These are phyloP conservation scores for Aspergillus baeticus DNA, from an alignment of 495 filamentous ascomycete genomes.

Conservation along the genomic window DNA sequence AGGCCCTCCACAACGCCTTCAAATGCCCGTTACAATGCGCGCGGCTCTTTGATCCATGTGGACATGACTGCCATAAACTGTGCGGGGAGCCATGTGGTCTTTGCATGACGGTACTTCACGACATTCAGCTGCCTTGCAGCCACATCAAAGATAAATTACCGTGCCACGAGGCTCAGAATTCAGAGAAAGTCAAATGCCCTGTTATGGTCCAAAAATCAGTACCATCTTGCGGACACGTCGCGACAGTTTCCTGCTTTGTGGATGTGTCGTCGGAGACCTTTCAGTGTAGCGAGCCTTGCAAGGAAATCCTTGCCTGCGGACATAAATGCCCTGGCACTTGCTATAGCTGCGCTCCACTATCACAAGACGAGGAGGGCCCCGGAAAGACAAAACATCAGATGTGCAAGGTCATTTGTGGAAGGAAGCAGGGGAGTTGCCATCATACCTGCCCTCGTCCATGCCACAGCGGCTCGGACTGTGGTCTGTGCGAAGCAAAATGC, in stretches of 20 bases:
- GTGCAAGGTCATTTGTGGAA: slow-evolving; percentile 51
- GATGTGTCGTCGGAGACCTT: slow-evolving; percentile 28
- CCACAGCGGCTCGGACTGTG: not conserved
- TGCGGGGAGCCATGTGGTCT: slow-evolving; percentile 61
- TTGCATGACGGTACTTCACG: slow-evolving; percentile 36
- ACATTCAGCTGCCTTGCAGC: slow-evolving; percentile 57
- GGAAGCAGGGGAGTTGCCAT: slow-evolving; percentile 51
- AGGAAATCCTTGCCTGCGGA: not conserved
- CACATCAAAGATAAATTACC: slow-evolving; percentile 46
- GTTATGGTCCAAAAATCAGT: slow-evolving; percentile 42
- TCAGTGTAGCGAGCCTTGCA: not conserved
- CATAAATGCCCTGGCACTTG: not conserved
- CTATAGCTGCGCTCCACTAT: not conserved
- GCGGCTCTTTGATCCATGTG: slow-evolving; percentile 51
- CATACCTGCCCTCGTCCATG: slow-evolving; percentile 51
- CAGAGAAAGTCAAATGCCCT: slow-evolving; percentile 34
- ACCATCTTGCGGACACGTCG: slow-evolving; percentile 53
- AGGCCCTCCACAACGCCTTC: slow-evolving; percentile 60
- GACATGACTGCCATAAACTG: slow-evolving; percentile 56
- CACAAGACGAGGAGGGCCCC: slow-evolving; percentile 24
- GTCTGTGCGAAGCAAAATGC: no score
- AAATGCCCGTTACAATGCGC: slow-evolving; percentile 62
- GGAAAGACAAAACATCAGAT: slow-evolving; percentile 32
- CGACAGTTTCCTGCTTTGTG: slow-evolving; percentile 48
- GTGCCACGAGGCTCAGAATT: slow-evolving; percentile 52